These are phyloP conservation scores for Rhododendron ferrugineum DNA, from an alignment of 148 eudicot genomes.

Conservation along the genomic window DNA sequence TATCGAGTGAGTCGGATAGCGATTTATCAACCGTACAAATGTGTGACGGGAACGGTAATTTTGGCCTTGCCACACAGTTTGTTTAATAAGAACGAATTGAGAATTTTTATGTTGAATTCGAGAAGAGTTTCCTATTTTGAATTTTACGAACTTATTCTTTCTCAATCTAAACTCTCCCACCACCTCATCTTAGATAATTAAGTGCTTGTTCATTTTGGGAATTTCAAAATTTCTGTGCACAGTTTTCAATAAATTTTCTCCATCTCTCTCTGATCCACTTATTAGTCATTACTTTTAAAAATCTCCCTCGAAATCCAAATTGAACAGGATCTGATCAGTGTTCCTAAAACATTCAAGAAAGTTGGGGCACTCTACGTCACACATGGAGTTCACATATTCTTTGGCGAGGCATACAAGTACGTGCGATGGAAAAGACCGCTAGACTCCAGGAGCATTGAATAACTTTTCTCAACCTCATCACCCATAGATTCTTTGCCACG, in stretches of 20 bases:
- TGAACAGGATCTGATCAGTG: background rate
- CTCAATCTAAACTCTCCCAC: background rate
- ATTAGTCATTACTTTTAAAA: too few species aligned
- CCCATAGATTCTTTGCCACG: background rate
- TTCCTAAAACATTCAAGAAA: background rate
- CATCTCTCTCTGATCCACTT: too few species aligned
- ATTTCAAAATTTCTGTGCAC: too few species aligned
- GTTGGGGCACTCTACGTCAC: background rate
- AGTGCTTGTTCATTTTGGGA: background rate
- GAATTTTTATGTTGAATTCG: background rate
- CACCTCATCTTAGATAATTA: background rate
- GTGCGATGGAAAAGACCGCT: background rate
- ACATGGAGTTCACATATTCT: background rate
- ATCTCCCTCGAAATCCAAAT: too few species aligned
- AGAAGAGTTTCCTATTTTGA: background rate
- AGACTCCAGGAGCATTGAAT: background rate
- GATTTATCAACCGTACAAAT: background rate
- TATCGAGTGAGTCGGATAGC: background rate
- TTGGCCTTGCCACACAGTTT: background rate
- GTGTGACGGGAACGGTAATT: background rate
- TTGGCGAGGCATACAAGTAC: background rate
- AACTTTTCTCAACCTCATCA: background rate
- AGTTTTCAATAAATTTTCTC: too few species aligned
- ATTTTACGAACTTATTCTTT: background rate
- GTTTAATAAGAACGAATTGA: background rate